Base-by-base conservation (phyloP, 1,139 yeast species). In the Debaryomyces sp. region DNA sequence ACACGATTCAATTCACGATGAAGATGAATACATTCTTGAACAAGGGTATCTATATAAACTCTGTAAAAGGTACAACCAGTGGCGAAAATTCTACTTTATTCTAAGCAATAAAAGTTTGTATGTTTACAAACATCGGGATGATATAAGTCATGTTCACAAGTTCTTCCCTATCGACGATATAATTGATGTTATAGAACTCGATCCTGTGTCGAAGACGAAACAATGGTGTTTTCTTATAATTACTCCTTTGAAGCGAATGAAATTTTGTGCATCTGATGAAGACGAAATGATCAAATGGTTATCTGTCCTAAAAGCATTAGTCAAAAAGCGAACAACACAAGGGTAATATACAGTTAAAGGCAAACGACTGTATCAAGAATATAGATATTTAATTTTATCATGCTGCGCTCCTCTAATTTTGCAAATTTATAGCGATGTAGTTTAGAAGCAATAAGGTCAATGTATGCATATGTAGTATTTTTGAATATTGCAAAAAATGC, bases 141-240 rank as follows among this genome's bases (percentile, higher is more conserved):
- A 44, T 12, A 32, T 44, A n/a, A 64, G 60, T 27, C 47, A 51
- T 38, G 54, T 59, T 12, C 46, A 60, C 52, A 76, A 77, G 56
- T 54, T 58, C 35, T 63, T 79, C 7, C 58, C 62, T 4, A 58
- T 77, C 6, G 54, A 59, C 6, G 73, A 75, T 39, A 60, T 82
- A n/a, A 61, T 75, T 12, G 86, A 81, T 55, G 82, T 76, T 26
- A 78, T 80, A 37, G 86, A 81, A 52, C 60, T 80, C 40, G 85
- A 81, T 48, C 77, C 82, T 1, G 48, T 77, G 22, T 70, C 80
- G 6, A 69, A 66, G 46, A 60, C 76, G 8, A 78, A 73, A 51
- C 55, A 58, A 38, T 78, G 75, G 68, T 80, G 85, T 54, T 61
- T 81, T 58, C 62, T 78, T 47, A 62, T 81, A 21, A 78, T 81